Conservation (phyloP, 2,329 filamentous ascomycete species). For the Penicillium sclerotiorum region DNA sequence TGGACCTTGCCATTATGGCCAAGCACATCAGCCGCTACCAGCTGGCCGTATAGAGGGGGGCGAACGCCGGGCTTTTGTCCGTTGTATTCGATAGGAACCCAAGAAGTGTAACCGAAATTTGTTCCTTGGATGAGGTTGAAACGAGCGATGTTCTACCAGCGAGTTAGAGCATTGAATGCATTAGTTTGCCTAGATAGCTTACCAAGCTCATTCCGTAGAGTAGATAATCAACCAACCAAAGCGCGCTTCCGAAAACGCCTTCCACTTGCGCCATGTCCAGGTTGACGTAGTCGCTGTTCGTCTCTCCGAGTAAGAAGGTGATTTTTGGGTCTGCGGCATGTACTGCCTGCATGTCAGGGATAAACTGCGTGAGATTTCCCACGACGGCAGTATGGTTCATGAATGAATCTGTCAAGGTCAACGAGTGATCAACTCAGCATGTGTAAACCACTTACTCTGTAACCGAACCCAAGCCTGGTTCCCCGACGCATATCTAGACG, state of each 20-base stretch:
- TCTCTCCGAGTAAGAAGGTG: slow-evolving; percentile 13
- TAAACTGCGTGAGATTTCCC: slow-evolving; percentile 14
- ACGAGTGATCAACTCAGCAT: neutral
- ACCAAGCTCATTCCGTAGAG: slow-evolving; percentile 18
- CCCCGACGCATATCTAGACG: slow-evolving; percentile 11
- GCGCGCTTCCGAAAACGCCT: slow-evolving; percentile 16
- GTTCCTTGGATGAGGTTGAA: slow-evolving; percentile 20
- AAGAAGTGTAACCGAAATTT: slow-evolving; percentile 16
- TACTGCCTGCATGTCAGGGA: slow-evolving; percentile 9
- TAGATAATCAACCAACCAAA: slow-evolving; percentile 16
- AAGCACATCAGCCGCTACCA: slow-evolving; percentile 15
- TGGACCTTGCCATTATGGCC: slow-evolving; percentile 11
- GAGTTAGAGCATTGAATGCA: neutral
- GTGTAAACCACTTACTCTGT: slow-evolving; percentile 3
- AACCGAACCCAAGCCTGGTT: slow-evolving; percentile 15
- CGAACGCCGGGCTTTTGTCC: slow-evolving; percentile 12
- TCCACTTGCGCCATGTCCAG: slow-evolving; percentile 14
- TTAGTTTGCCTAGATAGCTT: neutral
- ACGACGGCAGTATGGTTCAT: slow-evolving; percentile 16
- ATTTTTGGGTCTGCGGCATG: slow-evolving; percentile 9
- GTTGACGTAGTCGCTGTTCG: slow-evolving; percentile 20
- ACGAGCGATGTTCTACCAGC: slow-evolving; percentile 13
- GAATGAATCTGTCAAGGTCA: slow-evolving; percentile 10
- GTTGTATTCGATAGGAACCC: slow-evolving; percentile 12
- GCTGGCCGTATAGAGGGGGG: slow-evolving; percentile 15